Evolutionary conservation across 139 green algal genomes (phyloP).

Genomic region (Coccomyxa sp.): DNA sequence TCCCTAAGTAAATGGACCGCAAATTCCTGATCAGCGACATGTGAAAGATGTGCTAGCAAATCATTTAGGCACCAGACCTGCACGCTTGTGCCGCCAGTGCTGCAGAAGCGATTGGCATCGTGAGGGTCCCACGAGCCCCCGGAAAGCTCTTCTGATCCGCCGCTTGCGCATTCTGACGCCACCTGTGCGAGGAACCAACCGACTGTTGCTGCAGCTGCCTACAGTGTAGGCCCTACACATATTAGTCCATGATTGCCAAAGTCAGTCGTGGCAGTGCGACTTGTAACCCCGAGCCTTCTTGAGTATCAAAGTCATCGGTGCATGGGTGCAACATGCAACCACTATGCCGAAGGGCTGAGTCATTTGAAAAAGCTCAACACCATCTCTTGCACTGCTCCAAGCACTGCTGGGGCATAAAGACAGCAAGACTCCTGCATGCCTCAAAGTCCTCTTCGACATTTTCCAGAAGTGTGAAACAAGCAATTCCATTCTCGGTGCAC

Average conservation of each 20-base stretch:
- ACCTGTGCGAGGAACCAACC: not conserved
- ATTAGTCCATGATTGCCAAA: not conserved
- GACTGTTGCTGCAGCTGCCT: not conserved
- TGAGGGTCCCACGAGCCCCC: conserved; percentile 46
- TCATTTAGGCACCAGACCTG: conserved; percentile 28
- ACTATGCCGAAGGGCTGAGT: not conserved
- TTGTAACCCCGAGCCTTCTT: not conserved
- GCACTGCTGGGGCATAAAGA: not conserved
- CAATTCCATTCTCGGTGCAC: not conserved
- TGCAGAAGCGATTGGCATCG: conserved; percentile 36
- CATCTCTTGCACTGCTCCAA: not conserved
- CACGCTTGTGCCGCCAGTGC: conserved; percentile 47
- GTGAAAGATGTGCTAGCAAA: not conserved
- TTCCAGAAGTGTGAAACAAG: too few relatives aligned
- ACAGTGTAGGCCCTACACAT: too few relatives aligned
- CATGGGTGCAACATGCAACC: not conserved
- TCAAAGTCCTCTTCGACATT: too few relatives aligned
- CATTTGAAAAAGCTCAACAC: not conserved
- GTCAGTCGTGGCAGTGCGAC: not conserved
- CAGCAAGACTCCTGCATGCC: not conserved
- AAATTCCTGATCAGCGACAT: not conserved
- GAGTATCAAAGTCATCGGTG: not conserved
- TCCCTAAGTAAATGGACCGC: not conserved
- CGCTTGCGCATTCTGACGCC: conserved; percentile 9
- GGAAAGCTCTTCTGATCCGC: conserved; percentile 57